A percentile compares a stretch with the other conserved stretches of the same genome.
phyloP scores from a whole-genome alignment of 2,329 filamentous ascomycete genomes.

The Sclerotinia minor region DNA sequence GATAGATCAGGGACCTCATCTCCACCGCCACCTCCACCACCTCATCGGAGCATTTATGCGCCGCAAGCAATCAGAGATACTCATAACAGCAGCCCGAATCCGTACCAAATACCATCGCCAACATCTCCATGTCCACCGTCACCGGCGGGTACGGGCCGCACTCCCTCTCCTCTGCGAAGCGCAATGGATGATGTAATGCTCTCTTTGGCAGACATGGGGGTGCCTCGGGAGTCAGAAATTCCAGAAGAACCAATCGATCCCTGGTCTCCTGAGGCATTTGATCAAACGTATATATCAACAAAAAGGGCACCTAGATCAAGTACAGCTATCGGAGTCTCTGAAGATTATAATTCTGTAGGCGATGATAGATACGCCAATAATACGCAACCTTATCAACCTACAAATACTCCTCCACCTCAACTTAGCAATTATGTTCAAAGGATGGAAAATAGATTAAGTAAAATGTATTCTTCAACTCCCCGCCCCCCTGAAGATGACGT shows the following conservation, averaged over 20 bases:
- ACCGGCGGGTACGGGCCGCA: conserved; percentile 65
- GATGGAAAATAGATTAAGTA: conserved; percentile 76
- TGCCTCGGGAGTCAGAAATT: conserved; percentile 56
- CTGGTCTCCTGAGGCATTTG: conserved; percentile 91
- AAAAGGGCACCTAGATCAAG: conserved; percentile 56
- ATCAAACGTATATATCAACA: conserved; percentile 44
- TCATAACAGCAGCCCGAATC: conserved; percentile 47
- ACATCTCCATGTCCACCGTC: conserved; percentile 69
- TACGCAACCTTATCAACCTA: conserved; percentile 42
- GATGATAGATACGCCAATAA: conserved; percentile 42
- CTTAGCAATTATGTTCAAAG: conserved; percentile 84
- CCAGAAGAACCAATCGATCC: conserved; percentile 64
- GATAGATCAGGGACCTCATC: conserved; percentile 42
- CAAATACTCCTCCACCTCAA: conserved; percentile 63
- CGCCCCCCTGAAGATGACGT: conserved; percentile 30
- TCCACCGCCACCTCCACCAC: conserved; percentile 81
- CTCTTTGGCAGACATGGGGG: conserved; percentile 82
- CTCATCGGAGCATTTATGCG: conserved; percentile 66
- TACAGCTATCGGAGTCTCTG: conserved; percentile 69
- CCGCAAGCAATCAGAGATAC: conserved; percentile 38
- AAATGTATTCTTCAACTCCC: conserved; percentile 37
- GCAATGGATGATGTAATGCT: conserved; percentile 99
- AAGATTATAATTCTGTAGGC: conserved; percentile 56
- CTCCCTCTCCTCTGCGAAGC: conserved; percentile 86
- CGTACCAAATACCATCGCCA: conserved; percentile 56